Conservation (phyloP, 371 early-diverging fungal genomes). For the Entomophthora muscae region DNA sequence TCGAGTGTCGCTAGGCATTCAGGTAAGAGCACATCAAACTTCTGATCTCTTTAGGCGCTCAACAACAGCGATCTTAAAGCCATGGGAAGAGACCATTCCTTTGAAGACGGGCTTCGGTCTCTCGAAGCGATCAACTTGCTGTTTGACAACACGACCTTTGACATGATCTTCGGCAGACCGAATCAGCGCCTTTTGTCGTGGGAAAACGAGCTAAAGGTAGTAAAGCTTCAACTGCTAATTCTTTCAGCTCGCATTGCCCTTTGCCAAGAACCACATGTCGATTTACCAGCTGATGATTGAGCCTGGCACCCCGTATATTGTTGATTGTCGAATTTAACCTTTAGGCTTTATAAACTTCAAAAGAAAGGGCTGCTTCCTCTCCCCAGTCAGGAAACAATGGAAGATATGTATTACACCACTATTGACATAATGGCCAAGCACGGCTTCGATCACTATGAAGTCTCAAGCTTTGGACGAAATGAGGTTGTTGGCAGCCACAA, state of each 20-base stretch:
- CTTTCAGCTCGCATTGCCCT: conserved; percentile 14
- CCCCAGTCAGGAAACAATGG: conserved; percentile 25
- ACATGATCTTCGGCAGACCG: conserved; percentile 58
- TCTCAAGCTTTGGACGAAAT: conserved; percentile 38
- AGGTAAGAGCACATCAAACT: conserved; percentile 11
- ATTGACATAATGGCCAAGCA: conserved; percentile 16
- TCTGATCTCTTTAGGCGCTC: conserved; percentile 19
- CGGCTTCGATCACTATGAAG: conserved; percentile 57
- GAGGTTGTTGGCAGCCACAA: conserved; percentile 39
- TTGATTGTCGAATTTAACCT: not conserved
- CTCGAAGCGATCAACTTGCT: conserved; percentile 23
- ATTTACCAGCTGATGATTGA: conserved; percentile 64
- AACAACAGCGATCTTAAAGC: conserved; percentile 25
- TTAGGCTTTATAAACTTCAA: conserved; percentile 26
- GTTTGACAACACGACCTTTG: conserved; percentile 42
- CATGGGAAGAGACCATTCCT: conserved; percentile 47
- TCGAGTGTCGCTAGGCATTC: conserved; percentile 53
- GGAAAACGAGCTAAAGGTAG: conserved; percentile 31
- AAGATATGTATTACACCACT: conserved; percentile 49
- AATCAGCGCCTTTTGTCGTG: conserved; percentile 36
- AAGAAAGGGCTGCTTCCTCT: conserved; percentile 17
- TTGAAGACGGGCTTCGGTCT: conserved; percentile 24
- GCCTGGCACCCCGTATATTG: conserved; percentile 43
- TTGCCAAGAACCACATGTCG: conserved; percentile 39
- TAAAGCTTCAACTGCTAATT: not conserved